Base-by-base conservation (phyloP, 306 rosid genomes). In the Parietaria judaica region DNA sequence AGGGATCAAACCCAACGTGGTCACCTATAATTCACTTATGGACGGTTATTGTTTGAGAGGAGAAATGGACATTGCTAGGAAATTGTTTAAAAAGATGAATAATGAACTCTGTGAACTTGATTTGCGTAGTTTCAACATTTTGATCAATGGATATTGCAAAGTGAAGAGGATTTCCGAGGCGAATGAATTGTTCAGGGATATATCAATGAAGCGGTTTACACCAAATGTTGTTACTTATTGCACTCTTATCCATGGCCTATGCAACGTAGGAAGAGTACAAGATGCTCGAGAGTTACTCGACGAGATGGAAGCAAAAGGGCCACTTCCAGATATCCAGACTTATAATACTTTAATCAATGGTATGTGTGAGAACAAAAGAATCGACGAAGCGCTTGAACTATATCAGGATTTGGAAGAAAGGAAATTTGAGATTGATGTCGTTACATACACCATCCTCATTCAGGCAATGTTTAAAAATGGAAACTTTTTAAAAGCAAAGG, bases 61-160 rank as follows among this genome's bases (percentile, higher is more conserved):
- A 39, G 44, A 39, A 49, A 49, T 14, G 5, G 52, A 49, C 72
- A 17, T 49, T 69, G 75, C 83, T 16, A 56, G 52, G 58, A 46
- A 67, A 4, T n/a, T 80, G 37, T 66, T 80, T 50, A 62, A 56
- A 14, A 3, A 11, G 11, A 62, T 77, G 82, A 1, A 10, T n/a
- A 65, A 5, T 2, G 46, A 61, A 51, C 38, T 52, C 7, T 43
- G 71, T 63, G 65, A 14, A 8, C 13, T 7, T 38, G 35, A 39
- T 43, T 12, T 59, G 63, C 69, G 44, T 9, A 3, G 56, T 67
- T 35, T n/a, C 8, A 14, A n/a, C 52, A 49, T 49, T 49, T 49
- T 49, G 52, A 49, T 49, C 52, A 49, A 14, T 9, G n/a, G 14
- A n/a, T 49, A 49, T 14, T 49, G 52, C 52, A 14, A 49, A 39